Evolutionary conservation across 2,329 filamentous ascomycete species (phyloP).

Genomic region (Colletotrichum sp.): DNA sequence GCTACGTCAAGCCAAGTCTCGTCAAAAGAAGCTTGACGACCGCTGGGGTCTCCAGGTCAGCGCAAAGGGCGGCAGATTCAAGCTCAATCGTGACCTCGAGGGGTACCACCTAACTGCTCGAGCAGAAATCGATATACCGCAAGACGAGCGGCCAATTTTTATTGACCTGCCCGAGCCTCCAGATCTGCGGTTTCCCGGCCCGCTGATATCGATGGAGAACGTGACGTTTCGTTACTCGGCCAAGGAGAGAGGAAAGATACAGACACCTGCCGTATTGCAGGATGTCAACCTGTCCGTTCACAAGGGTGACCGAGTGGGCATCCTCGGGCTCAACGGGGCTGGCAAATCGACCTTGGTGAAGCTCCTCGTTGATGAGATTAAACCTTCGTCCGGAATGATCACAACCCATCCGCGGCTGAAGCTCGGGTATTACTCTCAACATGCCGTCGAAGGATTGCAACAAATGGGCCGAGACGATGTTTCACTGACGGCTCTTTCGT

Average conservation of each 20-base stretch:
- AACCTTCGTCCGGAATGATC: conserved; percentile 65
- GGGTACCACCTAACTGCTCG: conserved; percentile 66
- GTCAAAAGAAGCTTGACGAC: conserved; percentile 85
- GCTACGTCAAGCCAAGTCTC: conserved; percentile 81
- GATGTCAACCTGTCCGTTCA: conserved; percentile 73
- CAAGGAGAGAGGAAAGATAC: conserved; percentile 29
- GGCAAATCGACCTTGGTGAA: conserved; percentile 83
- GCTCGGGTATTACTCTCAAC: conserved; percentile 80
- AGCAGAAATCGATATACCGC: conserved; percentile 74
- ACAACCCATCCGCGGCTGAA: conserved; percentile 71
- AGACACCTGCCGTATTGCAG: conserved; percentile 55
- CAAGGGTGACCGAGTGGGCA: conserved; percentile 74
- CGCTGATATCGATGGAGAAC: conserved; percentile 74
- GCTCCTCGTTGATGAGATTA: conserved; percentile 66
- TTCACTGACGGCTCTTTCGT: conserved; percentile 66
- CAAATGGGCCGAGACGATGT: conserved; percentile 48
- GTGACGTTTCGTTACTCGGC: conserved; percentile 67
- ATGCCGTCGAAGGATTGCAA: conserved; percentile 75
- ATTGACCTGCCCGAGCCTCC: conserved; percentile 66
- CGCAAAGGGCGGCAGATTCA: conserved; percentile 76
- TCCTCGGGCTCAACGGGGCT: conserved; percentile 80
- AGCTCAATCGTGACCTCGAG: conserved; percentile 74
- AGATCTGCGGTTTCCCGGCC: conserved; percentile 76
- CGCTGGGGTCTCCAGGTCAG: conserved; percentile 78
- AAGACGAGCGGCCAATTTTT: conserved; percentile 62